Evolutionary conservation across 2,329 filamentous ascomycete genomes (phyloP), one percentile per base, ranked within the genome.

Genomic region (Penicillium sp.): DNA sequence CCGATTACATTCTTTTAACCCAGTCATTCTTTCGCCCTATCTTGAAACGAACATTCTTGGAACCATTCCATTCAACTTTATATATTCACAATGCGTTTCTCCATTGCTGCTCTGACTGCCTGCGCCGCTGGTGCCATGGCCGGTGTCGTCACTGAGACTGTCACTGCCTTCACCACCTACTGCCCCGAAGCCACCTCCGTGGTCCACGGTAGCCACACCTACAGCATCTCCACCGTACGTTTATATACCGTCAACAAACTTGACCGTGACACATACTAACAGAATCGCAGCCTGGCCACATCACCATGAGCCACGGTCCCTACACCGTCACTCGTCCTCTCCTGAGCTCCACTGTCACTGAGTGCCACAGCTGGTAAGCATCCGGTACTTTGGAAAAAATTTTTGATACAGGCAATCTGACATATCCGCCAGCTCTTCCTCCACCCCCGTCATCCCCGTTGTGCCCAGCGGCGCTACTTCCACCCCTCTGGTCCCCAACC

Each of bases 231-330:
- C 58, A 75, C 79, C 74, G 80, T 81, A 75, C 53, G 76, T 54
- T 19, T 3, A 1, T 14, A 8, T 18, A 4, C 14, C 4, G 4
- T 2, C 14, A 13, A 10, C 11, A 25, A 31, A 19, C 7, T 3
- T 14, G 22, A 25, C 22, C 22, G n/a, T 12, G 18, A 14, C 10
- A n/a, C 22, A 41, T 22, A 41, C 37, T 38, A 39, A 46, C 27
- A 18, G 25, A 36, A 50, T 33, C 28, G 5, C 61, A 82, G 80
- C 72, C 84, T 67, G 84, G 82, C 69, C 84, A 82, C 69, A 72
- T 87, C 71, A 87, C 84, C 75, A 80, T 87, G 77, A 81, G 81
- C 63, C 76, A 85, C 78, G 86, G 84, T 79, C 80, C 83, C 62
- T 87, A 83, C 83, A 88, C 77, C 40, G 74, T 82, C 59, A 78